Evolutionary conservation across 345 rosid genomes (phyloP).

Genomic region (Salix suchowensis): DNA sequence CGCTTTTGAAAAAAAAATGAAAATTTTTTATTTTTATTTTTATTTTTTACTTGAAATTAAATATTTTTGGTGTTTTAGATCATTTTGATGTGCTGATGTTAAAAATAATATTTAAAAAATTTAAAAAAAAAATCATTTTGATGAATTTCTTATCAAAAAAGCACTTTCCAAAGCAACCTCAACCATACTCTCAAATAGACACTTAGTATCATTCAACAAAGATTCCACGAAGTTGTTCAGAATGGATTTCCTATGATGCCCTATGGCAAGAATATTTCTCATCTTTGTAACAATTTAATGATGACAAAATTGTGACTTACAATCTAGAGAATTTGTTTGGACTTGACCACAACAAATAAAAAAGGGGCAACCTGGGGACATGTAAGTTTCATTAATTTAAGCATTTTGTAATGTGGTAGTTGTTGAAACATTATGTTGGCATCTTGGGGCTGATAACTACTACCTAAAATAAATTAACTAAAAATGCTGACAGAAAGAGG

Average conservation of each 20-base stretch:
- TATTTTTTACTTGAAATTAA: no score
- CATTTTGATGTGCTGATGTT: no score
- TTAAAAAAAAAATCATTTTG: no score
- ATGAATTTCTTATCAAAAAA: no score
- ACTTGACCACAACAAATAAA: neutral
- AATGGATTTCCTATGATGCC: neutral
- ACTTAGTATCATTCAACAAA: neutral
- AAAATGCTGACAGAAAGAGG: neutral
- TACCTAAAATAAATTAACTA: neutral
- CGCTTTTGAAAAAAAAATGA: no score
- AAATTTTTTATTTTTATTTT: no score
- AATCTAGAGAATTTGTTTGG: neutral
- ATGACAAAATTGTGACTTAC: neutral
- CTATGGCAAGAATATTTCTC: neutral
- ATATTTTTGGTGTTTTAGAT: no score
- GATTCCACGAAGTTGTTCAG: neutral
- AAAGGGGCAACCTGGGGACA: neutral
- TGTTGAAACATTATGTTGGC: neutral
- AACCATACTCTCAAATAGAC: no score
- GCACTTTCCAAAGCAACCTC: no score
- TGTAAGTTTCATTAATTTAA: neutral
- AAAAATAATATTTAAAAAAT: no score
- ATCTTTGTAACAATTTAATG: neutral
- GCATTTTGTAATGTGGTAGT: neutral
- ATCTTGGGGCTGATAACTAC: neutral